Evolutionary conservation across 176 grass and related monocot genomes (phyloP), one percentile per base, ranked within the genome.

Genomic region (Otatea glauca): DNA sequence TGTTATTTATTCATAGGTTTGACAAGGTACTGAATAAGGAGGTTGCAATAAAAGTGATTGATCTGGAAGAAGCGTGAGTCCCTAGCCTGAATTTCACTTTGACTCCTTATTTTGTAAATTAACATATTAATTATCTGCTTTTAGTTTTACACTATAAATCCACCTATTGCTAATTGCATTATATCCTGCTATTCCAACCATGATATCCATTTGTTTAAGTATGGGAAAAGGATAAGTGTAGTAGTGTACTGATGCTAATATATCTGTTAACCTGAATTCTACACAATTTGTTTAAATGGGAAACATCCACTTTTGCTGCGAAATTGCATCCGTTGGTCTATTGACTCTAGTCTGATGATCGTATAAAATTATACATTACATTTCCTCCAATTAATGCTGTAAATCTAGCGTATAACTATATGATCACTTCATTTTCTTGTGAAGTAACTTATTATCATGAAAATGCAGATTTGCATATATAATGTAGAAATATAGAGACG

Each of bases 1-100:
- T 58, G 27, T 86, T 85, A 39, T 47, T 39, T 61, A 56, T 34
- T 47, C 70, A 74, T 89, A 98, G 96, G 88, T 95, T 94, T 88
- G 96, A 98, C 81, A 95, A 92, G 78, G 96, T 95, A 79, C 18
- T 95, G 70, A 89, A 88, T 63, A 98, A 94, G 68, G 96, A 95
- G 68, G 96, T 95, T 72, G 96, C 96, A 77, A 98, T 98, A 74
- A 98, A 98, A 90, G 96, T 95, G 73, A 98, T 98, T 74, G 96
- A 98, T 90, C 78, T 98, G 29, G 96, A 98, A 89, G 96, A 98
- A 94, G 93, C 93, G 96, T 98, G 84, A 90, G 95, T 90, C 77
- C 24, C 63, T 74, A 60, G 70, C 72, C 69, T 74, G 42, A 68
- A 78, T 41, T 78, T 73, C 13, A 73, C 18, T 60, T 77, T 79